Conservation (phyloP, 352 stramenopile species). For the Globisporangium ultimum region DNA sequence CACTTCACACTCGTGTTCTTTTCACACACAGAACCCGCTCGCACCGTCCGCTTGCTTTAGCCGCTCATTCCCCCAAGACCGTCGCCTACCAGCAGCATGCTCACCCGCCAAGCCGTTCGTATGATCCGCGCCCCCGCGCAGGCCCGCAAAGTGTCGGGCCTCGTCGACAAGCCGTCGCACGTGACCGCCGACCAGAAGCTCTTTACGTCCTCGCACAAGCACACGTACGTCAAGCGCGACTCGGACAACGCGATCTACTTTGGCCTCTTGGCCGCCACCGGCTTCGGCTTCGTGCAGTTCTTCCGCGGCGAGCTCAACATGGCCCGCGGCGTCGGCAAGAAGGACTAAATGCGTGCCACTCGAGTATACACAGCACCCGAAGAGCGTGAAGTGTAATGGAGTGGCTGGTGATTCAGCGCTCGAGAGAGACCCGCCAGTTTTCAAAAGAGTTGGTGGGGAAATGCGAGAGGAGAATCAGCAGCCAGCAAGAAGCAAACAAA, state of each 20-base stretch:
- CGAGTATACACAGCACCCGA: too few species aligned
- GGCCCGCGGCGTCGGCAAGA: conserved; percentile 64
- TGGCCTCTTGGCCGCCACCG: conserved; percentile 38
- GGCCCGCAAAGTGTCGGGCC: conserved; percentile 43
- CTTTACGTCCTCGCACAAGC: conserved; percentile 52
- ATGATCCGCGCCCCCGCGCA: conserved; percentile 26
- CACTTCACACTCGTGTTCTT: not conserved
- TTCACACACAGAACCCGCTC: not conserved
- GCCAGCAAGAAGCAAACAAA: not conserved
- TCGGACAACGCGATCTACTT: conserved; percentile 44
- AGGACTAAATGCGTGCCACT: conserved; percentile 41
- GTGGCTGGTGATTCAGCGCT: too few species aligned
- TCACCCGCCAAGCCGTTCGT: conserved; percentile 51
- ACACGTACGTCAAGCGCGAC: conserved; percentile 63
- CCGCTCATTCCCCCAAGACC: not conserved
- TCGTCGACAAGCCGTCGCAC: conserved; percentile 71
- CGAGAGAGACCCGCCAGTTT: too few species aligned
- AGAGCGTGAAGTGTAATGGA: not conserved
- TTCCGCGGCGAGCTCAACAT: conserved; percentile 69
- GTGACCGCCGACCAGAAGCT: conserved; percentile 61
- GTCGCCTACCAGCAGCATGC: conserved; percentile 26
- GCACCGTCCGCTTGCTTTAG: not conserved
- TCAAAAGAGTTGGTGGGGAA: not conserved
- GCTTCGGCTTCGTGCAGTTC: conserved; percentile 54
- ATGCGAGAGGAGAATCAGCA: not conserved